These are phyloP conservation scores for Cicer arietinum DNA, from an alignment of 306 rosid species.

Conservation along the genomic window DNA sequence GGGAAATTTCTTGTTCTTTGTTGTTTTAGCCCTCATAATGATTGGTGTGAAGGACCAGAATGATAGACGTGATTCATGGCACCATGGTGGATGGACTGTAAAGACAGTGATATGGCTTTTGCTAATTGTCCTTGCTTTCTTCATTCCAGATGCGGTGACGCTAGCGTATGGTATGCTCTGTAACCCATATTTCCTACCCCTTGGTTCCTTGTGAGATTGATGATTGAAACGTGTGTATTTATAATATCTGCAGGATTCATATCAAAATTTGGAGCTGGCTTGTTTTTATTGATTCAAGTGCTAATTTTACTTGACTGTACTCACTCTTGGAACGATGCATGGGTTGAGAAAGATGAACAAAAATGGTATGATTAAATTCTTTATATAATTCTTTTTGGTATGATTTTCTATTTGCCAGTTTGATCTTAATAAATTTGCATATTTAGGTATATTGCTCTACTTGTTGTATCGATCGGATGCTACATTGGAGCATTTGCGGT, in stretches of 20 bases:
- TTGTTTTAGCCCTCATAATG: conserved; percentile 79
- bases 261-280: conserved; percentile 93
- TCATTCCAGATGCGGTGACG: conserved; percentile 73
- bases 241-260: conserved; percentile 59
- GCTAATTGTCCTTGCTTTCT: conserved; percentile 80
- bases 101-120: conserved; percentile 81
- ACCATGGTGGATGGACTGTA: conserved; percentile 92
- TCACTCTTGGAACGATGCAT: conserved; percentile 92
- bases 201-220: conserved; percentile 30
- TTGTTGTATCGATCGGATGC: conserved; percentile 79
- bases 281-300: conserved; percentile 92
- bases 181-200: conserved; percentile 6
- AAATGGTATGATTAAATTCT: conserved; percentile 68
- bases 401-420: conserved; percentile 27
- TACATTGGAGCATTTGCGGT: conserved; percentile 74
- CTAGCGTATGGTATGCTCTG: conserved; percentile 67
- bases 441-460: conserved; percentile 90
- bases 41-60: conserved; percentile 92
- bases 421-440: conserved; percentile 44
- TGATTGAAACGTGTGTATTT: conserved; percentile 11
- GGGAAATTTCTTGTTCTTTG: conserved; percentile 89
- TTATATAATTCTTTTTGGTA: background rate
- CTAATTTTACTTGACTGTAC: conserved; percentile 81
- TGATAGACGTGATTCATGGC: conserved; percentile 95
- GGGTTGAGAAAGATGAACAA: conserved; percentile 95